Percentiles rank a stretch among this genome's conserved stretches.
These are phyloP conservation scores for Tetrahymena malaccensis DNA, from an alignment of 73 alveolate species.

Conservation along the genomic window DNA sequence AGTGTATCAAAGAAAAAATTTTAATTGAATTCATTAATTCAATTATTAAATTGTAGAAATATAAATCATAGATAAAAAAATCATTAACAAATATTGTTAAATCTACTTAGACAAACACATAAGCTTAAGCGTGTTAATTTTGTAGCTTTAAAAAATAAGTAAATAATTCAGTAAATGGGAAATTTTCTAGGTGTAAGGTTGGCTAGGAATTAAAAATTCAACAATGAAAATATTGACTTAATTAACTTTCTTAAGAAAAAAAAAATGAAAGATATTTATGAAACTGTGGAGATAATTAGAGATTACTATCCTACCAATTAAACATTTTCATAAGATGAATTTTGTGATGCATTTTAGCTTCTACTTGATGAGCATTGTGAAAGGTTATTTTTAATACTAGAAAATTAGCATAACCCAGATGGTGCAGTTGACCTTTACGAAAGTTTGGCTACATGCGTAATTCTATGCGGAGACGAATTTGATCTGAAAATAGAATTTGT, in stretches of 20 bases:
- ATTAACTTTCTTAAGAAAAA: neutral
- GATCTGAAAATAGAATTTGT: conserved; percentile 11
- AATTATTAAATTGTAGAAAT: neutral
- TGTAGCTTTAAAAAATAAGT: neutral
- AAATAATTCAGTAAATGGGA: neutral
- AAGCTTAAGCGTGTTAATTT: neutral
- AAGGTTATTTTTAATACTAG: conserved; percentile 13
- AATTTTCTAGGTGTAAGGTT: neutral
- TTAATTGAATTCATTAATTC: no score
- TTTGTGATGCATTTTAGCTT: conserved; percentile 26
- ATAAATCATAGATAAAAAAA: neutral
- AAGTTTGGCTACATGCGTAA: conserved; percentile 35
- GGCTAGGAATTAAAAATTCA: neutral
- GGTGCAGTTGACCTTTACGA: conserved; percentile 38
- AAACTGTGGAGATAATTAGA: conserved; percentile 13
- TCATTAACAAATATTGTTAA: no score
- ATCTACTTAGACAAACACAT: neutral
- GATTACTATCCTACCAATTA: conserved; percentile 23
- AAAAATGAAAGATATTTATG: neutral
- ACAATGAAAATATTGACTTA: neutral
- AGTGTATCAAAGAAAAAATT: no score
- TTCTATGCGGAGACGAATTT: conserved; percentile 32
- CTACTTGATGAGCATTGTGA: conserved; percentile 19
- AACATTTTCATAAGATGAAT: conserved; percentile 14
- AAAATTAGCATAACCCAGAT: conserved; percentile 19